These are phyloP conservation scores for Ascochyta rabiei DNA, from an alignment of 2,329 filamentous ascomycete genomes.

Conservation along the genomic window DNA sequence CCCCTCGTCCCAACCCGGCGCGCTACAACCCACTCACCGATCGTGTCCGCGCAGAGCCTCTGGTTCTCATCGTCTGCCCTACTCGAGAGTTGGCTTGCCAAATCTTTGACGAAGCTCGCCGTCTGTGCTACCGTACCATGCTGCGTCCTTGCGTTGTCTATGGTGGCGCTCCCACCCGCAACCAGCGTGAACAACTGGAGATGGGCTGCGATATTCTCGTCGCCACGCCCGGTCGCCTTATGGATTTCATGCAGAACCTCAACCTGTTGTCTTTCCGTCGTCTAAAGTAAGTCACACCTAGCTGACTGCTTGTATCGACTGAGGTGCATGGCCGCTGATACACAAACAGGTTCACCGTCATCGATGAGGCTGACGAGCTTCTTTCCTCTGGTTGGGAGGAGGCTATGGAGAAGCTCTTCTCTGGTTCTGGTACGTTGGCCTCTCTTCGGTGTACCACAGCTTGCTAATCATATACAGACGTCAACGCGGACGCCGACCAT, in stretches of 20 bases:
- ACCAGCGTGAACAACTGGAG: constrained; percentile 74
- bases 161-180: constrained; percentile 74
- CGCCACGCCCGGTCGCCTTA: constrained; percentile 83
- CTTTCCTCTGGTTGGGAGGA: constrained; percentile 78
- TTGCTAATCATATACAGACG: constrained; percentile 56
- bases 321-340: not conserved
- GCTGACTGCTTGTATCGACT: not conserved
- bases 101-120: constrained; percentile 92
- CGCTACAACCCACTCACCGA: constrained; percentile 60
- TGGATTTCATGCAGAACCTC: constrained; percentile 79
- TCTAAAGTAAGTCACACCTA: constrained; percentile 65
- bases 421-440: constrained; percentile 72
- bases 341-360: constrained; percentile 28
- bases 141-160: constrained; percentile 89
- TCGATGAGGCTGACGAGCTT: constrained; percentile 97
- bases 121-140: constrained; percentile 94
- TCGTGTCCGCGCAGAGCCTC: constrained; percentile 76
- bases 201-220: constrained; percentile 91
- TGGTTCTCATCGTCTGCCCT: constrained; percentile 84
- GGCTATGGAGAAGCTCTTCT: constrained; percentile 76
- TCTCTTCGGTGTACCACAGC: not conserved
- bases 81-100: constrained; percentile 91
- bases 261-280: constrained; percentile 73
- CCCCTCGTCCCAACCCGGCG: constrained; percentile 71
- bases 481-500: constrained; percentile 75